Percentiles rank a stretch among this genome's conserved stretches.
These are phyloP conservation scores for Coemansia sp. DNA, from an alignment of 192 early-diverging fungal species.

Conservation along the genomic window DNA sequence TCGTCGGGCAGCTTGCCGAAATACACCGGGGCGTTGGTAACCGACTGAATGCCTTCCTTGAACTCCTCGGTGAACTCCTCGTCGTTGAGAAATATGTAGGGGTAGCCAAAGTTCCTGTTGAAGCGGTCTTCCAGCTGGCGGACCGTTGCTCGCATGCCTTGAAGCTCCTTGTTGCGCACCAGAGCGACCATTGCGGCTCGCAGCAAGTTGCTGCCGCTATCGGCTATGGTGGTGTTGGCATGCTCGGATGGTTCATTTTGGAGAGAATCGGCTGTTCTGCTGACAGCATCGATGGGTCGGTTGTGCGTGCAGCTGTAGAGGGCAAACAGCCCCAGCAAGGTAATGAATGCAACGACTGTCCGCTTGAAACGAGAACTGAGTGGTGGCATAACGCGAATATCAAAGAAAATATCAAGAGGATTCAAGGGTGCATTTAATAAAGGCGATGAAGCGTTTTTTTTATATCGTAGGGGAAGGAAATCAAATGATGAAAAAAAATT, in stretches of 20 bases:
- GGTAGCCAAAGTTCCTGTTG: conserved; percentile 62
- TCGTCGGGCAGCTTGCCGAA: conserved; percentile 58
- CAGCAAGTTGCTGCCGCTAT: no score
- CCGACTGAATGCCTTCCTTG: conserved; percentile 40
- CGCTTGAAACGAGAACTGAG: conserved; percentile 3
- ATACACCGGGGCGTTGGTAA: conserved; percentile 58
- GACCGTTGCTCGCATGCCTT: conserved; percentile 59
- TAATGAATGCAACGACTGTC: background rate
- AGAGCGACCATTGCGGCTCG: conserved; percentile 62
- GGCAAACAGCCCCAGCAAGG: background rate
- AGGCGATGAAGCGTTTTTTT: no score
- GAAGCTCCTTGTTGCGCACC: conserved; percentile 67
- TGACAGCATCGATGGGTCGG: no score
- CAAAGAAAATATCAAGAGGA: no score
- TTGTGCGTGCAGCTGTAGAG: background rate
- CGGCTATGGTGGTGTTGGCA: no score
- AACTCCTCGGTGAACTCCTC: conserved; percentile 63
- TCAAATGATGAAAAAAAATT: background rate
- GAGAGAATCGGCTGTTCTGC: no score
- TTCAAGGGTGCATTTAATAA: no score
- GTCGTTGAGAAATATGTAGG: conserved; percentile 72
- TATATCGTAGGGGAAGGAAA: no score
- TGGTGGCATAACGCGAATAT: background rate
- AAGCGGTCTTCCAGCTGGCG: conserved; percentile 72
- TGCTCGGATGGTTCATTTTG: no score